Percentiles rank a stretch among this genome's conserved stretches.
Evolutionary conservation across 768 basidiomycete genomes (phyloP).

Genomic region (Boletus edulis): DNA sequence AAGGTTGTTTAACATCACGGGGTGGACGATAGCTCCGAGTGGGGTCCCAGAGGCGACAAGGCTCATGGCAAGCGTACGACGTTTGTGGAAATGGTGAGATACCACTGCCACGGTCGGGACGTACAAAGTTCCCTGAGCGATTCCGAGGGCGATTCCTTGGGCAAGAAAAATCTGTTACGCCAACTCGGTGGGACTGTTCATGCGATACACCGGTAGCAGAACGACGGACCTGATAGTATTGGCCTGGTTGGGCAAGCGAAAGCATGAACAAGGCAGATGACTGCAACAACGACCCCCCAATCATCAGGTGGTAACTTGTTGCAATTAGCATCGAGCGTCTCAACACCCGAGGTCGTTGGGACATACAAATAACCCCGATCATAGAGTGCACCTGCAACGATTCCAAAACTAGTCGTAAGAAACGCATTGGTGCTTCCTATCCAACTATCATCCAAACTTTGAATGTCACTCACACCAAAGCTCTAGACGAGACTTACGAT

Average conservation of each 20-base stretch:
- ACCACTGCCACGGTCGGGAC: constrained; percentile 43
- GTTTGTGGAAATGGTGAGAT: constrained; percentile 43
- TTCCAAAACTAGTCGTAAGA: constrained; percentile 35
- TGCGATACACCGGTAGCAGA: background rate
- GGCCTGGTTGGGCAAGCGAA: constrained; percentile 39
- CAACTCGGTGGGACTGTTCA: background rate
- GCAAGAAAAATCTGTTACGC: constrained; percentile 43
- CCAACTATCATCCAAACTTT: constrained; percentile 26
- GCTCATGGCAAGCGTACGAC: constrained; percentile 44
- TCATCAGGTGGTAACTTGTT: constrained; percentile 42
- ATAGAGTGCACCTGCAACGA: constrained; percentile 44
- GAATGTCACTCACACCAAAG: background rate
- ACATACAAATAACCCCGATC: constrained; percentile 53
- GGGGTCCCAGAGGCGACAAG: constrained; percentile 39
- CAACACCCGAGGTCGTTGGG: background rate
- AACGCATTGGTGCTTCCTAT: constrained; percentile 49
- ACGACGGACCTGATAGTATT: constrained; percentile 41
- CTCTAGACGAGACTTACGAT: constrained; percentile 28
- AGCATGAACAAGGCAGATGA: constrained; percentile 43
- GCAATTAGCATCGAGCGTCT: background rate
- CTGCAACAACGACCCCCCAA: constrained; percentile 44
- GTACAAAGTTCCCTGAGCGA: constrained; percentile 45
- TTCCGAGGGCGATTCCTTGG: constrained; percentile 47
- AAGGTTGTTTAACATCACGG: constrained; percentile 32
- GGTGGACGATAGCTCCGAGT: constrained; percentile 25